Conservation (phyloP, 352 stramenopile genomes). For the Peronospora destructor region DNA sequence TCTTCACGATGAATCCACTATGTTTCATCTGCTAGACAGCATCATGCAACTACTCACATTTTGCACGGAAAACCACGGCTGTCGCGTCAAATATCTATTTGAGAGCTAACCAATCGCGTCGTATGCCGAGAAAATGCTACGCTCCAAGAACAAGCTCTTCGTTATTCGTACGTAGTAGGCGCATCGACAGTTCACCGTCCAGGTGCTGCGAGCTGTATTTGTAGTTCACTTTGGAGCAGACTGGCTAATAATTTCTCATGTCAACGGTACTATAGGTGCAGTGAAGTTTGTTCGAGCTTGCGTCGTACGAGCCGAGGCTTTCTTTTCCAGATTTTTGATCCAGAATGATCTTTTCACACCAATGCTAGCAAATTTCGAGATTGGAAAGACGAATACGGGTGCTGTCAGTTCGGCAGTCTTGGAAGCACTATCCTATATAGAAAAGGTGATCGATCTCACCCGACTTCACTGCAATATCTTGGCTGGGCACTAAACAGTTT, state of each 20-base stretch:
- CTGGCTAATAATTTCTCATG: not conserved
- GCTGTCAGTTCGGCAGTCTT: slow-evolving; percentile 68
- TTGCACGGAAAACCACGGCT: slow-evolving; percentile 76
- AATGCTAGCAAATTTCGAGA: slow-evolving; percentile 44
- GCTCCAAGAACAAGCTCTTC: slow-evolving; percentile 78
- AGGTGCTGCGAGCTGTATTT: slow-evolving; percentile 19
- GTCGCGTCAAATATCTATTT: slow-evolving; percentile 85
- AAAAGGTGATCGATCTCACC: slow-evolving; percentile 70
- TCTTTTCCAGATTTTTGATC: slow-evolving; percentile 78
- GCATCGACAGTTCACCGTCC: slow-evolving; percentile 13
- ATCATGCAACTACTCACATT: slow-evolving; percentile 84
- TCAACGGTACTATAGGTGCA: slow-evolving; percentile 34
- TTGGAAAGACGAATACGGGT: slow-evolving; percentile 42
- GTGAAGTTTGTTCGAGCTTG: slow-evolving; percentile 77
- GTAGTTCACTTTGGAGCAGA: not conserved
- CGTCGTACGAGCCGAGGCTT: slow-evolving; percentile 63
- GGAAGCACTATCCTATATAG: slow-evolving; percentile 66
- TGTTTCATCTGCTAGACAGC: slow-evolving; percentile 76
- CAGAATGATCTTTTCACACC: slow-evolving; percentile 67
- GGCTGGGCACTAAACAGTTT: slow-evolving; percentile 5
- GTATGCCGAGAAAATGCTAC: slow-evolving; percentile 69
- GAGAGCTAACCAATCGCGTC: slow-evolving; percentile 65
- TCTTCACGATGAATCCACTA: slow-evolving; percentile 31
- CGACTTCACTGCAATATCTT: not conserved
- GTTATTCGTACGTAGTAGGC: slow-evolving; percentile 60